Percentiles rank a stretch among this genome's conserved stretches.
These are phyloP conservation scores for Tulasnella sp. DNA, from an alignment of 768 basidiomycete genomes.

Conservation along the genomic window DNA sequence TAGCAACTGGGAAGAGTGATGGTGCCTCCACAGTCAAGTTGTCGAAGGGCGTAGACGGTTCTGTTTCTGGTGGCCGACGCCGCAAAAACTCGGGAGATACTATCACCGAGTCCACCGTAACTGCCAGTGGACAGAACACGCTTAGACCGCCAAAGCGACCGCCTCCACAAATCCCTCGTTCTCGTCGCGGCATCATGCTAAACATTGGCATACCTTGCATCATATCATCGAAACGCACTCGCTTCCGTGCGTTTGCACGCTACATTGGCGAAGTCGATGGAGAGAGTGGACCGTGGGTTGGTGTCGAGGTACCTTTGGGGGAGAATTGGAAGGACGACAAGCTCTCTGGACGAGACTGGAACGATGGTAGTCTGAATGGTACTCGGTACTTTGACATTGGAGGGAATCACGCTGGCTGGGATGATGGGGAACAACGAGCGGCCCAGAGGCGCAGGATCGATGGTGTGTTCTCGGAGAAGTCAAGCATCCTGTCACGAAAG, in stretches of 20 bases:
- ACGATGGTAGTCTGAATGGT: slow-evolving; percentile 76
- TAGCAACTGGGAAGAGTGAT: not conserved
- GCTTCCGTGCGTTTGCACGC: slow-evolving; percentile 77
- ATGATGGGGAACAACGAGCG: slow-evolving; percentile 39
- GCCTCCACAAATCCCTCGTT: not conserved
- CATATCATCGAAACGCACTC: slow-evolving; percentile 68
- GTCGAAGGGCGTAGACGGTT: not conserved
- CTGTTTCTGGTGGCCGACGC: not conserved
- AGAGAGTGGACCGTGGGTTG: slow-evolving; percentile 78
- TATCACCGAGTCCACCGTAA: slow-evolving; percentile 26
- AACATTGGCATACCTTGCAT: slow-evolving; percentile 87
- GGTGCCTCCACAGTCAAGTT: slow-evolving; percentile 14
- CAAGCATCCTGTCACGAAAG: slow-evolving; percentile 28
- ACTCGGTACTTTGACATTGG: slow-evolving; percentile 77
- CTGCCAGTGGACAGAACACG: not conserved
- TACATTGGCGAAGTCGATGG: slow-evolving; percentile 84
- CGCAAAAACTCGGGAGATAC: slow-evolving; percentile 30
- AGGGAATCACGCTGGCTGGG: slow-evolving; percentile 41
- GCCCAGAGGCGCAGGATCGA: slow-evolving; percentile 29
- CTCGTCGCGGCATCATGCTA: slow-evolving; percentile 49
- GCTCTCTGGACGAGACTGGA: slow-evolving; percentile 63
- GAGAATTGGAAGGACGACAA: slow-evolving; percentile 43
- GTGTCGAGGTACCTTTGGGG: slow-evolving; percentile 74
- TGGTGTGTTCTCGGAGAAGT: not conserved
- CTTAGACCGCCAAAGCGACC: not conserved